Conservation (phyloP, 1,284 basidiomycete species). For the Somion occarium region DNA sequence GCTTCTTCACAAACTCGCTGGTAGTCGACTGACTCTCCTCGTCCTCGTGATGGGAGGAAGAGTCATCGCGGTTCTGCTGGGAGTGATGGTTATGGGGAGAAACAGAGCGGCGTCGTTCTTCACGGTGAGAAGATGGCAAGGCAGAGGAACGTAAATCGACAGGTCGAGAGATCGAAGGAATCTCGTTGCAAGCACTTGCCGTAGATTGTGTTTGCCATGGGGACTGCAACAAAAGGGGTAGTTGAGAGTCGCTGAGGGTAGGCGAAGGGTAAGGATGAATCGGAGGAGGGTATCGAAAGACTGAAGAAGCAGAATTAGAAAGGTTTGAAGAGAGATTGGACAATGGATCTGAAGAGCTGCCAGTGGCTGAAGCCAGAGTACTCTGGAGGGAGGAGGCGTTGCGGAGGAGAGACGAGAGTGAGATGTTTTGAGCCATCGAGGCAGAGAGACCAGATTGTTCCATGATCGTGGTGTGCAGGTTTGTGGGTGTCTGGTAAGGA, state of each 20-base stretch:
- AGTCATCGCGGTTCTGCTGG: background rate
- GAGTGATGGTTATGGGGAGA: background rate
- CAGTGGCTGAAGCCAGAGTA: background rate
- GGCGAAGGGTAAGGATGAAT: background rate
- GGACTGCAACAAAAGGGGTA: background rate
- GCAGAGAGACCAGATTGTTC: background rate
- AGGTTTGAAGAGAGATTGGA: background rate
- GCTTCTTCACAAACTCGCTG: constrained; percentile 8
- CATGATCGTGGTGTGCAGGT: background rate
- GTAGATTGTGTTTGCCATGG: background rate
- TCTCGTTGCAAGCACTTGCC: constrained; percentile 2
- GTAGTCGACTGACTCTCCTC: constrained; percentile 3
- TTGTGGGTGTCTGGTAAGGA: background rate
- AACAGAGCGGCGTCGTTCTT: background rate
- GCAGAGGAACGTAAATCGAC: background rate
- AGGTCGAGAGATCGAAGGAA: background rate
- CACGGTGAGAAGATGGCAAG: background rate
- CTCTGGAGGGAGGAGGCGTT: constrained; percentile 1
- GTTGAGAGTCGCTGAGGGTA: background rate
- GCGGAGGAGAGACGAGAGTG: background rate
- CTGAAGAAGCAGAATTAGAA: background rate
- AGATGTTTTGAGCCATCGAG: background rate
- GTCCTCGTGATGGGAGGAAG: constrained; percentile 1
- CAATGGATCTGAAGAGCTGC: background rate
- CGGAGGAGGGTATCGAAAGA: background rate